Evolutionary conservation across 495 filamentous ascomycete genomes (phyloP).

Genomic region (Aspergillus coremiiformis): DNA sequence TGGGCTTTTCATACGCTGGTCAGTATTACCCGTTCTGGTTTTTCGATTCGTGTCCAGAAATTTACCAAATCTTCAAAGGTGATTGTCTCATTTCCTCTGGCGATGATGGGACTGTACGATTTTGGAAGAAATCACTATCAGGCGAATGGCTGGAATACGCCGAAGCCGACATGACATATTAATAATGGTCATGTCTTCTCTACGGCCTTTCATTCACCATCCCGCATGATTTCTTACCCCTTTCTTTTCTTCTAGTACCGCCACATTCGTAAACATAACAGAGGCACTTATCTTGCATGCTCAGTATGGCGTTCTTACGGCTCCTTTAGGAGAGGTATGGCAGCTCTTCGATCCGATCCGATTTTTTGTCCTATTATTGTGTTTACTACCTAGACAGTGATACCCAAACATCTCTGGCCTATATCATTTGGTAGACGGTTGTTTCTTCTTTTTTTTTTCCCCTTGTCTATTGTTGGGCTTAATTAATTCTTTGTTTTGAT

Average conservation of each 20-base stretch:
- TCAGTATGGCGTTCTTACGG: neutral
- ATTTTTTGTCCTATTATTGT: neutral
- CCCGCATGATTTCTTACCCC: neutral
- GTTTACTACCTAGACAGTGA: conserved; percentile 19
- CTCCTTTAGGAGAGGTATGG: neutral
- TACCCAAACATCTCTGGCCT: conserved; percentile 13
- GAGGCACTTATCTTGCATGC: neutral
- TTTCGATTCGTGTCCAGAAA: too few species aligned
- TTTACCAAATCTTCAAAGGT: conserved; percentile 22
- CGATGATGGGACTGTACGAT: conserved; percentile 41
- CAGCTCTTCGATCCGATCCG: neutral
- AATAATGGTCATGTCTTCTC: conserved; percentile 11
- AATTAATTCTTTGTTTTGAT: too few species aligned
- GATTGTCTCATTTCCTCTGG: conserved; percentile 45
- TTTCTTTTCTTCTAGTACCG: neutral
- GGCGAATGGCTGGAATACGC: conserved; percentile 48
- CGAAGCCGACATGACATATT: conserved; percentile 37
- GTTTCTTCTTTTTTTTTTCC: neutral
- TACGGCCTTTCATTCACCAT: neutral
- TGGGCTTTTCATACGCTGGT: conserved; percentile 44
- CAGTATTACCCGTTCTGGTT: conserved; percentile 6
- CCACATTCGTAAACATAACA: neutral
- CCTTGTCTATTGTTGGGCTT: too few species aligned
- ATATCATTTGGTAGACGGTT: neutral
- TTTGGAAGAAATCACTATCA: conserved; percentile 44